Conservation (phyloP, 2,329 filamentous ascomycete genomes). For the Neophaeococcomyces aloes region DNA sequence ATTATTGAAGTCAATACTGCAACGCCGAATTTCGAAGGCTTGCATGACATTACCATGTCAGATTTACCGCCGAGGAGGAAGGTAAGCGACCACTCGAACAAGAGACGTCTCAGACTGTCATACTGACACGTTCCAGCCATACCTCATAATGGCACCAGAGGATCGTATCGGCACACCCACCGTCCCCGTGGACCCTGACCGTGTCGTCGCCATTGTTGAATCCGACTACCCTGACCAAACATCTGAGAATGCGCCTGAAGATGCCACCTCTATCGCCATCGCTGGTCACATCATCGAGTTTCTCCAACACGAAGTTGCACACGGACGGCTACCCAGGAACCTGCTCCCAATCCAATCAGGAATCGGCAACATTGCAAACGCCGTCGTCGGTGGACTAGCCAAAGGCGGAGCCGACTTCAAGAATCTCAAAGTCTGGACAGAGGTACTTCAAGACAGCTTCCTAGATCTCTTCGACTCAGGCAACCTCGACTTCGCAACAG, state of each 20-base stretch:
- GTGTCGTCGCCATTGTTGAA: conserved; percentile 74
- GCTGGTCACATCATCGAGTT: conserved; percentile 72
- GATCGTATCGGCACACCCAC: conserved; percentile 75
- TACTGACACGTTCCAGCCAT: conserved; percentile 10
- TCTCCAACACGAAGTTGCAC: conserved; percentile 72
- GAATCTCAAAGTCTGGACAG: conserved; percentile 86
- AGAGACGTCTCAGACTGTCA: background rate
- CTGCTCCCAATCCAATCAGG: conserved; percentile 76
- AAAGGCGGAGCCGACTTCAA: conserved; percentile 65
- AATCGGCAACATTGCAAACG: conserved; percentile 89
- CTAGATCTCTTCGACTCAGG: conserved; percentile 84
- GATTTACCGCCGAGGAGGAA: conserved; percentile 70
- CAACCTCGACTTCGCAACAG: conserved; percentile 78
- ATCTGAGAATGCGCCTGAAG: conserved; percentile 63
- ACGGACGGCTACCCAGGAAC: conserved; percentile 64
- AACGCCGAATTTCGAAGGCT: conserved; percentile 70
- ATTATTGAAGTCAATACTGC: conserved; percentile 89
- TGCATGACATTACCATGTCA: conserved; percentile 87
- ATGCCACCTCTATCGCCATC: conserved; percentile 61
- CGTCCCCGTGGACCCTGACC: conserved; percentile 74
- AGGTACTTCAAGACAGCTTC: conserved; percentile 87
- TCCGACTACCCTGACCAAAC: conserved; percentile 73
- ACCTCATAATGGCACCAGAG: conserved; percentile 73
- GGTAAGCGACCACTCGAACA: conserved; percentile 27
- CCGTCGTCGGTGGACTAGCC: conserved; percentile 72